Conservation (phyloP, 179 eudicot genomes). For the Corrigiola litoralis region DNA sequence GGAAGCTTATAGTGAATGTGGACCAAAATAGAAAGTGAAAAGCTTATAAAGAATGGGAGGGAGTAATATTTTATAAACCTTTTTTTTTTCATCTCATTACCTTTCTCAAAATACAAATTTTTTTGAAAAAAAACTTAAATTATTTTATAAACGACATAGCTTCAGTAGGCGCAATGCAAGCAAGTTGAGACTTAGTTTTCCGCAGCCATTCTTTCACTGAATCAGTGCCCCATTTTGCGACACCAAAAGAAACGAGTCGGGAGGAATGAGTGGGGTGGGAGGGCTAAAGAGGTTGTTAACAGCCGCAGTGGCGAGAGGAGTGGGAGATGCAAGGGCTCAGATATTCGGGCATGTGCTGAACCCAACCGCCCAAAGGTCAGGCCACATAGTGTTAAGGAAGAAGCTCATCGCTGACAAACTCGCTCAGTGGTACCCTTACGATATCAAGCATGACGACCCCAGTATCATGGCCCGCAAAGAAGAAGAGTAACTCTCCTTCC, state of each 20-base stretch:
- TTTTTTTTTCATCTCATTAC: no score
- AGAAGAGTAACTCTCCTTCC: conserved; percentile 35
- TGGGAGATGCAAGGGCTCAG: conserved; percentile 63
- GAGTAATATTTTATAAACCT: no score
- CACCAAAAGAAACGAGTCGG: not conserved
- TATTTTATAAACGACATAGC: no score
- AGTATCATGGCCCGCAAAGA: conserved; percentile 53
- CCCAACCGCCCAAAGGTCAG: conserved; percentile 59
- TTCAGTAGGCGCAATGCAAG: no score
- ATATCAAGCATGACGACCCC: conserved; percentile 67
- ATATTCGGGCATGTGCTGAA: conserved; percentile 83
- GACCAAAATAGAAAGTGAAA: no score
- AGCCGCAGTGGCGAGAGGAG: conserved; percentile 53
- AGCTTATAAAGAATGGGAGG: no score
- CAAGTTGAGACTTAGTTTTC: no score
- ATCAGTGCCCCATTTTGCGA: no score
- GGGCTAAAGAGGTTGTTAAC: conserved; percentile 34
- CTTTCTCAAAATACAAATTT: no score
- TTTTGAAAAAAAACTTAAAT: no score
- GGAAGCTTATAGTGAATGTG: no score
- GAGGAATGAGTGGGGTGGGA: conserved; percentile 24
- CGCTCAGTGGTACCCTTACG: conserved; percentile 74
- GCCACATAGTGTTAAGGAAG: conserved; percentile 72
- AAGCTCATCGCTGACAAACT: conserved; percentile 90
- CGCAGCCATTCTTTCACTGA: no score